Evolutionary conservation across 2,329 filamentous ascomycete genomes (phyloP), one percentile per base, ranked within the genome.

Genomic region (Fusarium equiseti): DNA sequence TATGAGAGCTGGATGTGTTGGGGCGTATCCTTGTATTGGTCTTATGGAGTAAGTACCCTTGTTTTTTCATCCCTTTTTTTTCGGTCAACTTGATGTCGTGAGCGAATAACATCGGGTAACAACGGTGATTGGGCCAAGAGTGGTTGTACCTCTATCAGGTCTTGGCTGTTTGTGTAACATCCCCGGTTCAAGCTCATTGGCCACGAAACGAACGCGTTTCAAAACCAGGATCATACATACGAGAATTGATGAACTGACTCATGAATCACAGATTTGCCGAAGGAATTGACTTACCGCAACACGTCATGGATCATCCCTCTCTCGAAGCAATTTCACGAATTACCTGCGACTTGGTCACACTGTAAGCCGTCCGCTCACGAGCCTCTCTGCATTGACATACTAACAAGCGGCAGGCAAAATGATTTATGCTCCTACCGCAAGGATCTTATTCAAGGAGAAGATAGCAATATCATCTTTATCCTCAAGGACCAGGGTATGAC

Each of bases 381-480:
- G 16, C 6, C n/a, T 20, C 13, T 24, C 12, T 43, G 5, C 3
- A 38, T 35, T 29, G 6, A 22, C 6, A 16, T 24, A 2, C 60
- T 65, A 13, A 65, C 4, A 7, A n/a, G 11, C 4, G 0, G n/a
- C 16, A 65, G 62, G 12, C 62, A 65, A 59, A 65, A 66, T 10
- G 63, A 66, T n/a, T 18, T 66, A 9, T 66, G 62, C 15, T 66
- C 63, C 3, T 66, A 66, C 12, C 62, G 63, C 22, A 66, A 66
- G 20, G 63, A 66, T 27, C 56, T 66, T 0, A 54, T 66, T 16
- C 55, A 66, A 8, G 63, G 63, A 13, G 63, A 66, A 10, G 63
- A 66, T 1, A 66, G 63, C 10, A 66, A 66, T 26, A 66, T 66
- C 16, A 66, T 66, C 26, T 66, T 66, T 12, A 66, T 66, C 31